Evolutionary conservation across 305 asterid species (phyloP), one percentile per base, ranked within the genome.

Genomic region (Fraxinus platypoda): DNA sequence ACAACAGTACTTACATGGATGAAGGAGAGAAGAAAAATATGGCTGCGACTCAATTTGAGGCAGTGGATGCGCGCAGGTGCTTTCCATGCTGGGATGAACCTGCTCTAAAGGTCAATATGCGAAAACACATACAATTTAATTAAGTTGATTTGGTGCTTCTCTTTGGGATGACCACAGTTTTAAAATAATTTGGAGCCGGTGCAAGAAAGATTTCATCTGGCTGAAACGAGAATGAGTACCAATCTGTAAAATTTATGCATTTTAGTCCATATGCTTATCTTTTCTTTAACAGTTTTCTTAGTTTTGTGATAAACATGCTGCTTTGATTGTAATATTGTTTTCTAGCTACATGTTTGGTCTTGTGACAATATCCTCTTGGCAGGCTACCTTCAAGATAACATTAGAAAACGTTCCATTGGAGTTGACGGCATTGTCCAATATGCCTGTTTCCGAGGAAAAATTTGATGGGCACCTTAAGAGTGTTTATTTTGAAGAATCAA

Each of bases 21-120:
- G 82, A 82, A 49, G 88, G 87, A 74, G 84, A 75, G 79, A 86
- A 82, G 83, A 88, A 86, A 66, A 84, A 88, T 79, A 84, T 81
- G 89, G 86, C 77, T 6, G 84, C 78, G 4, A 86, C 88, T 46
- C 88, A 88, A 62, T 88, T 88, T 57, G 89, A 86, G 83, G 86
- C 89, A 15, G 89, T 82, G 17, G 87, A 84, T 9, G 88, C 91
- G 28, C 70, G 89, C 12, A 81, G 82, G 30, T 88, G 89, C 78
- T 86, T 88, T 72, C 89, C 91, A 23, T 88, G 91, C 80, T 88
- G 87, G 91, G 89, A 86, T 73, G 91, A 88, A 66, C 91, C 91
- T 77, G 85, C 89, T 71, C 78, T 83, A 62, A 87, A 87, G 90
- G 90, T 87, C 17, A 3, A 46, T 38, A 38, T 5, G 8, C 0